Evolutionary conservation across 768 basidiomycete genomes (phyloP).

Genomic region (Collybia nuda): DNA sequence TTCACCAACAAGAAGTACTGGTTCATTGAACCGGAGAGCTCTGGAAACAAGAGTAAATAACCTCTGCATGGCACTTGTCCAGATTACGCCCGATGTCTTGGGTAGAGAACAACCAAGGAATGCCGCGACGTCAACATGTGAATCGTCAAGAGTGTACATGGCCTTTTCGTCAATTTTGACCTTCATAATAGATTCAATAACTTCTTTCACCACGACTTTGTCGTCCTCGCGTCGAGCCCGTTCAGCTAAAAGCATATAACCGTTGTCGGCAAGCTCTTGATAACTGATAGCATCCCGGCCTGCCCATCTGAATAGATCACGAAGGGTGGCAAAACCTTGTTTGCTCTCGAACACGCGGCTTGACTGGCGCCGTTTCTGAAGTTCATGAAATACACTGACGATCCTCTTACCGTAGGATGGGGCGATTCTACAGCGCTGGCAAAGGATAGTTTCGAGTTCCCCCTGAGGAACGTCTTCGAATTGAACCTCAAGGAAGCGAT

Average conservation of each 20-base stretch:
- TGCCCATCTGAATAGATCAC: slow-evolving; percentile 98
- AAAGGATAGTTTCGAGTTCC: slow-evolving; percentile 93
- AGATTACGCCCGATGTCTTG: slow-evolving; percentile 59
- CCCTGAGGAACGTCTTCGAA: slow-evolving; percentile 95
- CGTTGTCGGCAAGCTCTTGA: slow-evolving; percentile 92
- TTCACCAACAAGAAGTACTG: slow-evolving; percentile 93
- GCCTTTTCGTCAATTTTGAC: slow-evolving; percentile 73
- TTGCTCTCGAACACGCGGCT: slow-evolving; percentile 97
- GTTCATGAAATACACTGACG: slow-evolving; percentile 87
- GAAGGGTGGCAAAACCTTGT: slow-evolving; percentile 93
- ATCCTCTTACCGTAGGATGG: slow-evolving; percentile 92
- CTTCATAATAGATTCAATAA: slow-evolving; percentile 87
- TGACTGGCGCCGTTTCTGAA: slow-evolving; percentile 89
- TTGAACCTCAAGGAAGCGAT: slow-evolving; percentile 96
- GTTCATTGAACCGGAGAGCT: slow-evolving; percentile 90
- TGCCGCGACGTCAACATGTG: slow-evolving; percentile 34
- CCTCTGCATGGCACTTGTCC: slow-evolving; percentile 93
- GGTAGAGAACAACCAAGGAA: slow-evolving; percentile 61
- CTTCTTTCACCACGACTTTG: slow-evolving; percentile 85
- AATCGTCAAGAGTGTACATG: slow-evolving; percentile 61
- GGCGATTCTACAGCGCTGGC: slow-evolving; percentile 87
- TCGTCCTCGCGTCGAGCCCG: slow-evolving; percentile 84
- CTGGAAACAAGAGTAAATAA: slow-evolving; percentile 81
- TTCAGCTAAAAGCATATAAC: slow-evolving; percentile 97
- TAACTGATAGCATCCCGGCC: slow-evolving; percentile 85